A percentile compares a stretch with the other conserved stretches of the same genome.
These are phyloP conservation scores for Aspergillus unguis DNA, from an alignment of 2,329 filamentous ascomycete species.

Conservation along the genomic window DNA sequence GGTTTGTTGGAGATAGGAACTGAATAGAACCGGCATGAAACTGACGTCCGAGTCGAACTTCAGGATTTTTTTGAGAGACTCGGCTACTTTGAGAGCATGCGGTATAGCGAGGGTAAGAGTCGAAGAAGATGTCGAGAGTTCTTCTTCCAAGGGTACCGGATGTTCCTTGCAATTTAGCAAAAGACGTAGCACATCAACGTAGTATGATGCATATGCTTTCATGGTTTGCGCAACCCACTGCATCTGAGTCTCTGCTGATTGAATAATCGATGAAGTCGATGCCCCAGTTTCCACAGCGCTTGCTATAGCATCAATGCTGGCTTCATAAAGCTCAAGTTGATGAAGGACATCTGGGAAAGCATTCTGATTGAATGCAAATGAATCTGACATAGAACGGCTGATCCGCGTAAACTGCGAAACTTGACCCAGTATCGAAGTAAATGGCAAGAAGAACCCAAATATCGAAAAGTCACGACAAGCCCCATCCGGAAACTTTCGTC, in stretches of 20 bases:
- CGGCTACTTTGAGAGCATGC: constrained; percentile 83
- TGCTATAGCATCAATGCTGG: constrained; percentile 57
- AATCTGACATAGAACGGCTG: constrained; percentile 20
- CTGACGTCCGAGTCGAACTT: constrained; percentile 87
- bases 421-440: constrained; percentile 90
- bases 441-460: constrained; percentile 83
- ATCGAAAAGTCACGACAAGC: constrained; percentile 84
- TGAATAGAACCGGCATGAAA: constrained; percentile 97
- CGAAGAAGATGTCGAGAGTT: constrained; percentile 87
- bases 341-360: no score
- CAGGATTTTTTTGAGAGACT: constrained; percentile 80
- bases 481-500: constrained; percentile 69
- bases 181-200: constrained; percentile 90
- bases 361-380: no score
- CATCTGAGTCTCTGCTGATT: constrained; percentile 20
- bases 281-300: constrained; percentile 23
- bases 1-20: constrained; percentile 86
- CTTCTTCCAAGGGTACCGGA: constrained; percentile 82
- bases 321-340: constrained; percentile 77
- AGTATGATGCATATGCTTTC: constrained; percentile 81
- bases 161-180: constrained; percentile 94
- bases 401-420: no score
- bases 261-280: not conserved
- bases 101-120: constrained; percentile 82
- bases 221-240: constrained; percentile 73